Evolutionary conservation across 2,329 filamentous ascomycete species (phyloP).

Genomic region (Fusarium solani-melongenae): DNA sequence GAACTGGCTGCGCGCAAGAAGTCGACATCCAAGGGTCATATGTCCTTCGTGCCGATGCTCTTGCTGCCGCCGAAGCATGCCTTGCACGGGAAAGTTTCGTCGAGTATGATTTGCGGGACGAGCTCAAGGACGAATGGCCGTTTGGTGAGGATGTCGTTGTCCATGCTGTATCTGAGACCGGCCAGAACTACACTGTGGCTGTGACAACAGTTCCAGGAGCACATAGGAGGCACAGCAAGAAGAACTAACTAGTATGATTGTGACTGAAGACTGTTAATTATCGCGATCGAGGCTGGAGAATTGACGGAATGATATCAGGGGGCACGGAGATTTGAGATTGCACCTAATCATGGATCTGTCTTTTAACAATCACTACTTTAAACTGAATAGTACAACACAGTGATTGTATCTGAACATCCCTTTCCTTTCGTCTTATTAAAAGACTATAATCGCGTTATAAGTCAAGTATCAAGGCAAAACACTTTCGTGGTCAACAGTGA

Average conservation of each 20-base stretch:
- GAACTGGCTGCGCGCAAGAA: conserved; percentile 46
- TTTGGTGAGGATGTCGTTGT: conserved; percentile 58
- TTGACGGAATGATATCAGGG: neutral
- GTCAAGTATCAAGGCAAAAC: too few species aligned
- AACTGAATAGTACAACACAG: neutral
- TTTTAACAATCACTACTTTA: neutral
- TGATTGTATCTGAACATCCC: neutral
- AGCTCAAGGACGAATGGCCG: conserved; percentile 50
- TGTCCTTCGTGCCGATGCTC: conserved; percentile 46
- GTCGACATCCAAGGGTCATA: conserved; percentile 55
- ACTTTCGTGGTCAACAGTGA: too few species aligned
- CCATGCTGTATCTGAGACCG: conserved; percentile 55
- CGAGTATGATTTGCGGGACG: conserved; percentile 50
- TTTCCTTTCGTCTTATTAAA: too few species aligned
- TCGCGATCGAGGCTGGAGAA: neutral
- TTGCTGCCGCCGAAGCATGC: conserved; percentile 47
- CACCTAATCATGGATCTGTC: neutral
- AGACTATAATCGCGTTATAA: too few species aligned
- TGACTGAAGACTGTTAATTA: neutral
- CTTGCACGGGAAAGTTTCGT: conserved; percentile 48
- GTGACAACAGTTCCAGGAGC: conserved; percentile 48
- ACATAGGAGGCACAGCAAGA: neutral
- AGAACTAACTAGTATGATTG: neutral
- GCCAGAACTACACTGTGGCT: conserved; percentile 53
- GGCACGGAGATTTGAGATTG: neutral